Base-by-base conservation (phyloP, 140 eudicot genomes). In the Bidens hawaiensis region DNA sequence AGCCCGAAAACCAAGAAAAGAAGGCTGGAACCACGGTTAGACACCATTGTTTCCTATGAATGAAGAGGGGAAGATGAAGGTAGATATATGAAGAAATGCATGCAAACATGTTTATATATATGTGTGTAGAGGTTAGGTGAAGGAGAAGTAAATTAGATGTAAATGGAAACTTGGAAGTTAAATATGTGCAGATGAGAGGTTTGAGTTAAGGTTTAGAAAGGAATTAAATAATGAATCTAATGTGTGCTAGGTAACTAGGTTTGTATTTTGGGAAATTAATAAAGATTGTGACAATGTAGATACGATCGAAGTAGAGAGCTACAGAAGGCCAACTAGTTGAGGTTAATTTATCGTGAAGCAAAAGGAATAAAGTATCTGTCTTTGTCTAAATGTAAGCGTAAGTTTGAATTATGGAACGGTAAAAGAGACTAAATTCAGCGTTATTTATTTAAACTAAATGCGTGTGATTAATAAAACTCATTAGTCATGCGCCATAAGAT, bases 91-190 rank as follows among this genome's bases (percentile, higher is more conserved):
- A 16, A 22, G 56, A 51, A 14, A 34, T 75, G 24, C 65, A 51
- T 30, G 33, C 22, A 53, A 28, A 46, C n/a, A 16, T 51, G 25
- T 48, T 30, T 31, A 62, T 41, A 17, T 28, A 1, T 34, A 1
- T 12, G 19, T 58, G 8, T 31, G 28, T 45, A 6, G 60, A 3
- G 22, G 64, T 70, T 73, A 52, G 78, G 70, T 64, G 56, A 63
- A 66, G 61, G 24, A 48, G 77, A 76, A 70, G 77, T 52, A 47
- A 49, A 68, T 64, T 55, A 33, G 55, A 15, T 59, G 75, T 40
- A 68, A 42, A 47, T 69, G 63, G 64, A 80, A 70, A 62, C 86
- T 77, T 83, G 48, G 63, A 80, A 76, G 90, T 81, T 70, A 85
- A 77, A 76, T 63, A 43, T 38, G 69, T 66, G 75, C 21, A 54